phyloP scores from a whole-genome alignment of 768 basidiomycete species.

The Termitomyces sp. region DNA sequence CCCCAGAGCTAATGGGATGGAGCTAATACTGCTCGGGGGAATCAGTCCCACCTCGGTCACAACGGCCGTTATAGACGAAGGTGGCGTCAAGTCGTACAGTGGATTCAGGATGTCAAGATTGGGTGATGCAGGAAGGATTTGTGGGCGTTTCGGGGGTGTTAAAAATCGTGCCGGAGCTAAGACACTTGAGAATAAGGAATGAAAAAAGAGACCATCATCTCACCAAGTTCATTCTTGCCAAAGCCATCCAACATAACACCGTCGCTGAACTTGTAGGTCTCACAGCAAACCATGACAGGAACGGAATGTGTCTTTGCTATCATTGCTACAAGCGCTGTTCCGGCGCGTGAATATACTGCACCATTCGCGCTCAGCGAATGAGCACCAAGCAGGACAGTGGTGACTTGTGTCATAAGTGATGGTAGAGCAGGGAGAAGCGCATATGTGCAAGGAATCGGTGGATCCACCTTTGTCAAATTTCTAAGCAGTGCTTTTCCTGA shows the following conservation, averaged over 20 bases:
- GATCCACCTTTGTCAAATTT: constrained; percentile 54
- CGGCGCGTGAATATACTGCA: constrained; percentile 88
- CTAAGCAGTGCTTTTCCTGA: constrained; percentile 77
- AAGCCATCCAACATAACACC: constrained; percentile 91
- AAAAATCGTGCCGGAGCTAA: constrained; percentile 35
- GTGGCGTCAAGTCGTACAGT: constrained; percentile 92
- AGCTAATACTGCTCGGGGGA: constrained; percentile 86
- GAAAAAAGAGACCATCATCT: constrained; percentile 15
- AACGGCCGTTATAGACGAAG: constrained; percentile 89
- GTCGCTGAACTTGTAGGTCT: constrained; percentile 98
- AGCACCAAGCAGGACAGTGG: constrained; percentile 86
- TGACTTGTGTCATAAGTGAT: constrained; percentile 75
- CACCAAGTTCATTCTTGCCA: constrained; percentile 94
- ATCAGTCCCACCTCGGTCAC: constrained; percentile 97
- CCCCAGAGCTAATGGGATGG: constrained; percentile 72
- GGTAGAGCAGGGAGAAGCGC: constrained; percentile 84
- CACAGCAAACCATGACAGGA: constrained; percentile 95
- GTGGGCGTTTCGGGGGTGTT: constrained; percentile 21
- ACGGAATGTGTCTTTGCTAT: constrained; percentile 86
- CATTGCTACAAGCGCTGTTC: constrained; percentile 96
- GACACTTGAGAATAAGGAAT: constrained; percentile 1
- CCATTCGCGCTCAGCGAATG: constrained; percentile 96
- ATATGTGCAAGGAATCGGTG: constrained; percentile 83
- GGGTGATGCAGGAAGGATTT: constrained; percentile 29
- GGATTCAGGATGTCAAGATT: constrained; percentile 82